Evolutionary conservation across 2,329 filamentous ascomycete species (phyloP).

Genomic region (Ophiostoma montium): DNA sequence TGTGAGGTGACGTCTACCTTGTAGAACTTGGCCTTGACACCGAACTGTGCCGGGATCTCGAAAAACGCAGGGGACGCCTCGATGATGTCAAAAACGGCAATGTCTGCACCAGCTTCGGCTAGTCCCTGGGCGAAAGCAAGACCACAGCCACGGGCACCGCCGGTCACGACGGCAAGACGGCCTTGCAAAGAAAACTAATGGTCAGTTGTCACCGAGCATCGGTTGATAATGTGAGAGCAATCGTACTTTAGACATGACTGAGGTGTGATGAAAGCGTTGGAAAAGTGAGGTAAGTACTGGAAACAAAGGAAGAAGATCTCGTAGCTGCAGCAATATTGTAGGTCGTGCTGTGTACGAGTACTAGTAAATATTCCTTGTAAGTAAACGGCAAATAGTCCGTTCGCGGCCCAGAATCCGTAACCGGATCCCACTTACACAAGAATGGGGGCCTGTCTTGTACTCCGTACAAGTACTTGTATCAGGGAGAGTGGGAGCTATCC

Average conservation of each 20-base stretch:
- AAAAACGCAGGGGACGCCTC: background rate
- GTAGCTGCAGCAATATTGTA: no score
- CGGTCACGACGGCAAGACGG: constrained; percentile 55
- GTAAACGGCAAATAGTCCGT: no score
- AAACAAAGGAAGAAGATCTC: no score
- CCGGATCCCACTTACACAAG: background rate
- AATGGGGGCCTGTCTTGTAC: background rate
- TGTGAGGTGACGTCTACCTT: constrained; percentile 8
- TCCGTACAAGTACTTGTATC: background rate
- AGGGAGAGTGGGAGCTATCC: background rate
- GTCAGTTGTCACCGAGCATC: background rate
- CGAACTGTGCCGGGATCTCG: constrained; percentile 1
- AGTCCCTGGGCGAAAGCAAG: constrained; percentile 59
- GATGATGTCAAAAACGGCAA: constrained; percentile 11
- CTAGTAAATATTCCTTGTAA: no score
- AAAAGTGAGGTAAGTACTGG: background rate
- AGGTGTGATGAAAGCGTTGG: background rate
- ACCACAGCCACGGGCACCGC: constrained; percentile 59
- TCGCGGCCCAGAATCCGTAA: no score
- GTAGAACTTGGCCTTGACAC: constrained; percentile 10
- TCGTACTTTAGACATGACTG: background rate
- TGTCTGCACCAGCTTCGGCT: constrained; percentile 50
- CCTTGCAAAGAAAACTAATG: constrained; percentile 11
- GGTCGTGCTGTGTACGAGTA: no score
- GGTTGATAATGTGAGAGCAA: no score